Percentiles rank a stretch among this genome's conserved stretches.
Evolutionary conservation across 129 eudicot species (phyloP).

Genomic region (Pseudognaphalium luteoalbum): DNA sequence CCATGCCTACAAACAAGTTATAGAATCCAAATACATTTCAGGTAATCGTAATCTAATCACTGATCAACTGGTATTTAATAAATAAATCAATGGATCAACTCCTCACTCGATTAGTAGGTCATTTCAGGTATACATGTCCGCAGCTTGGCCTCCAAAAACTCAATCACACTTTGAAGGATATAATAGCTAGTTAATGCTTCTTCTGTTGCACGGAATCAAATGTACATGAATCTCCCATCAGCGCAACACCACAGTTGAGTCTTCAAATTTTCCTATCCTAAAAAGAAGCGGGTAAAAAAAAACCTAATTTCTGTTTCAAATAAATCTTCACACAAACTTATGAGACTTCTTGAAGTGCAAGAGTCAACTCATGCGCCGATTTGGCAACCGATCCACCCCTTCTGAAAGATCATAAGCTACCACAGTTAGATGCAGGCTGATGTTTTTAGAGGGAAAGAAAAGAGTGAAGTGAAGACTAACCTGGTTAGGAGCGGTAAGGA

Average conservation of each 20-base stretch:
- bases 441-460: neutral
- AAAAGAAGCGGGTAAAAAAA: constrained; percentile 21
- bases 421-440: neutral
- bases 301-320: constrained; percentile 32
- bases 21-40: constrained; percentile 36
- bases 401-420: constrained; percentile 40
- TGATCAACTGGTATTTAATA: constrained; percentile 30
- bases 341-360: constrained; percentile 84
- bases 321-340: constrained; percentile 30
- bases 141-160: constrained; percentile 33
- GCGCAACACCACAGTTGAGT: constrained; percentile 36
- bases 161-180: constrained; percentile 31
- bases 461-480: constrained; percentile 32
- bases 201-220: constrained; percentile 28
- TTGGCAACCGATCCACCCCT: constrained; percentile 89
- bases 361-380: constrained; percentile 86
- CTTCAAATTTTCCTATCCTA: constrained; percentile 35
- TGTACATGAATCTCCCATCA: constrained; percentile 39
- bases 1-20: constrained; percentile 39
- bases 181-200: constrained; percentile 33
- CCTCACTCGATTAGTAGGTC: constrained; percentile 36
- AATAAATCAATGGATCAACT: constrained; percentile 43
- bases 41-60: constrained; percentile 23
- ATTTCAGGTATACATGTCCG: constrained; percentile 28
- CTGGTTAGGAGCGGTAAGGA: constrained; percentile 64